phyloP scores from a whole-genome alignment of 2,329 filamentous ascomycete species.

The Sordariomycetes sp. region DNA sequence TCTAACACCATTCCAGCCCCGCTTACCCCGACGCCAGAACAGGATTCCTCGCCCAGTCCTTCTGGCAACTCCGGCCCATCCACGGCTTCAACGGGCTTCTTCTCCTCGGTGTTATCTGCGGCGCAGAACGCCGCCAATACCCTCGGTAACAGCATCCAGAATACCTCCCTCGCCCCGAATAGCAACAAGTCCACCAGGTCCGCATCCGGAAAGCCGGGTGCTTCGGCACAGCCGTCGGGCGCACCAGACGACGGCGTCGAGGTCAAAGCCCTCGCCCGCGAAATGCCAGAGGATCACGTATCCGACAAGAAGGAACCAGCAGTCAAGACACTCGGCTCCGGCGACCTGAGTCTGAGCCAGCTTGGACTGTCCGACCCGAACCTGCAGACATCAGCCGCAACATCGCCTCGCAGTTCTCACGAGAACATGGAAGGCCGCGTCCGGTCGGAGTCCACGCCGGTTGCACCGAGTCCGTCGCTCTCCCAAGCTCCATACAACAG shows the following conservation, averaged over 20 bases:
- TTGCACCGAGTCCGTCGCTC: constrained; percentile 21
- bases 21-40: constrained; percentile 60
- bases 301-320: constrained; percentile 57
- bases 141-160: constrained; percentile 62
- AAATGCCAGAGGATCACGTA: constrained; percentile 17
- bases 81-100: constrained; percentile 47
- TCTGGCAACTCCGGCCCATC: background rate
- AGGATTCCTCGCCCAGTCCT: constrained; percentile 24
- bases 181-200: background rate
- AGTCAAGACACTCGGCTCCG: constrained; percentile 77
- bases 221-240: background rate
- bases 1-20: constrained; percentile 55
- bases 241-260: constrained; percentile 15
- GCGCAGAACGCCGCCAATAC: constrained; percentile 83
- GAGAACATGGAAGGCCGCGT: constrained; percentile 19
- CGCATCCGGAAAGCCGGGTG: background rate
- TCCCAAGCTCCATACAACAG: constrained; percentile 13
- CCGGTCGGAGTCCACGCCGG: constrained; percentile 46
- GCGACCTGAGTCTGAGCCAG: constrained; percentile 80
- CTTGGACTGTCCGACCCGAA: constrained; percentile 59
- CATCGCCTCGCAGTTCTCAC: background rate
- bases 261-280: constrained; percentile 27
- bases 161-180: constrained; percentile 40
- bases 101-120: constrained; percentile 83
- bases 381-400: background rate